Evolutionary conservation across 305 asterid species (phyloP).

Genomic region (Rubia balearica): DNA sequence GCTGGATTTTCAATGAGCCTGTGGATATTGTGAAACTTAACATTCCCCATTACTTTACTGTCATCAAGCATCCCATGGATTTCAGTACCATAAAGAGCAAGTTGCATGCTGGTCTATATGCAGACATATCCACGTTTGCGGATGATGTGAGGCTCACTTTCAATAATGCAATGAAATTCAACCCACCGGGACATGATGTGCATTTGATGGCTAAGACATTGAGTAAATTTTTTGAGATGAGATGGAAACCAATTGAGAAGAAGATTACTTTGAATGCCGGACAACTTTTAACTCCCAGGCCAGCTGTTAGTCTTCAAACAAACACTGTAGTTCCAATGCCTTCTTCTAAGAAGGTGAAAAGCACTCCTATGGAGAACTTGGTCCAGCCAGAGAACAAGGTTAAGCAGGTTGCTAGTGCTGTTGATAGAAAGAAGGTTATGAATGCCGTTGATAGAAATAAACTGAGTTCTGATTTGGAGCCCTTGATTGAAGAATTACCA

Average conservation of each 20-base stretch:
- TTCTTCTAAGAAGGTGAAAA: constrained; percentile 55
- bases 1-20: constrained; percentile 63
- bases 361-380: constrained; percentile 18
- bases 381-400: constrained; percentile 29
- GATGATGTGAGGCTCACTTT: constrained; percentile 72
- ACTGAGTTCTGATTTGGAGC: constrained; percentile 51
- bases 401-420: constrained; percentile 40
- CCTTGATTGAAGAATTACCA: constrained; percentile 49
- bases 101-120: constrained; percentile 47
- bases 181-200: constrained; percentile 69
- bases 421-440: constrained; percentile 49
- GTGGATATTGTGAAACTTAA: constrained; percentile 61
- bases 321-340: constrained; percentile 27
- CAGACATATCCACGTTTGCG: constrained; percentile 51
- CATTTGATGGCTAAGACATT: constrained; percentile 69
- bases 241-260: constrained; percentile 49
- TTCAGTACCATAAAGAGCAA: constrained; percentile 58
- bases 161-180: constrained; percentile 66
- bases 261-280: constrained; percentile 40
- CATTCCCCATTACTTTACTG: constrained; percentile 59
- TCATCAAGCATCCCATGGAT: constrained; percentile 72
- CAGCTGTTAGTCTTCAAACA: constrained; percentile 24
- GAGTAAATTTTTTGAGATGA: constrained; percentile 47
- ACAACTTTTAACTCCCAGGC: constrained; percentile 35
- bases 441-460: constrained; percentile 48